Evolutionary conservation across 176 grass and related monocot genomes (phyloP).

Genomic region (Oryza meyeriana): DNA sequence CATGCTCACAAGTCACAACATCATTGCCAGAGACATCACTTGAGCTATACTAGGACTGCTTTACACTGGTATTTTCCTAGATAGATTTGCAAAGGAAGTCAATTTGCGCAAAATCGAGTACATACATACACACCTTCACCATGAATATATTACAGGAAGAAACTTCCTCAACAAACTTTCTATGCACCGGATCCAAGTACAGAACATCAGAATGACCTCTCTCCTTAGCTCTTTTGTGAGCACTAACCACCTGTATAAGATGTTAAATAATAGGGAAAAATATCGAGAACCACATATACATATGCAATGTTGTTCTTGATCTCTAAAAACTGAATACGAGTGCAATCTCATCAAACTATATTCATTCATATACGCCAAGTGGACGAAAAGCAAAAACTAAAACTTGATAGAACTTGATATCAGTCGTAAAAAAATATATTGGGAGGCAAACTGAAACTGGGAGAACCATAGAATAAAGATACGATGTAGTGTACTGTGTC

Average conservation of each 20-base stretch:
- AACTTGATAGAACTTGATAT: not conserved
- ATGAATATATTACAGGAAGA: constrained; percentile 99
- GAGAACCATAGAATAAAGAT: not conserved
- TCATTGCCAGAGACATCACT: not conserved
- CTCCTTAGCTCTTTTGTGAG: constrained; percentile 75
- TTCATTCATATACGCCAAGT: not conserved
- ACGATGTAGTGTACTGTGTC: not conserved
- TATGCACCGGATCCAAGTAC: constrained; percentile 79
- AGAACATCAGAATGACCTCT: constrained; percentile 87
- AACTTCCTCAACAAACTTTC: constrained; percentile 92
- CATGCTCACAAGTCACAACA: not conserved
- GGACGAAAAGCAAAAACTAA: not conserved
- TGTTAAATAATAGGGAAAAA: constrained; percentile 1
- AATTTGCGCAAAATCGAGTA: not conserved
- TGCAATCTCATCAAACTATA: not conserved
- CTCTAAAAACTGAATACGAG: not conserved
- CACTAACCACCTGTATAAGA: constrained; percentile 61
- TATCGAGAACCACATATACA: not conserved
- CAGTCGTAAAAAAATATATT: not conserved
- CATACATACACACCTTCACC: constrained; percentile 54
- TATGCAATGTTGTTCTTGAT: not conserved
- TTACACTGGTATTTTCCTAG: not conserved
- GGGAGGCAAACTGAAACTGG: not conserved
- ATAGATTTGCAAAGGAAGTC: constrained; percentile 11
- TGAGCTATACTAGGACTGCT: not conserved